Evolutionary conservation across 352 stramenopile genomes (phyloP).

Genomic region (Thraustotheca clavata): DNA sequence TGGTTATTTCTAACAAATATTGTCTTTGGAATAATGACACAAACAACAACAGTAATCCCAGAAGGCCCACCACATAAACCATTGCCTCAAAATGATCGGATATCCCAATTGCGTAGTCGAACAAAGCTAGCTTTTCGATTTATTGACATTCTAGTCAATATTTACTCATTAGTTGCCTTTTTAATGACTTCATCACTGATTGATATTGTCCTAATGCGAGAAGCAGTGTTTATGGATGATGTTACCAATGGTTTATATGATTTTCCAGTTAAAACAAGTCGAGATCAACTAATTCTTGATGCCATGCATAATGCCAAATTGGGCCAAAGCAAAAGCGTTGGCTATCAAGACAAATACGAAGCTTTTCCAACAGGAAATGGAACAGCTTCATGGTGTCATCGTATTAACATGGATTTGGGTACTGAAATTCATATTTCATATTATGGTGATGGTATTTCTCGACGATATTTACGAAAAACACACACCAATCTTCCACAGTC

Average conservation of each 20-base stretch:
- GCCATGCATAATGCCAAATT: slow-evolving; percentile 5
- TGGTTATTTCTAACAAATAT: too few species aligned
- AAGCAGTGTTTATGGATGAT: slow-evolving; percentile 21
- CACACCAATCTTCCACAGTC: not conserved
- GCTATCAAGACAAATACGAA: slow-evolving; percentile 19
- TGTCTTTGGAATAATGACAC: too few species aligned
- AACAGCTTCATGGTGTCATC: slow-evolving; percentile 13
- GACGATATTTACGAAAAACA: not conserved
- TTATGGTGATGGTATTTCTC: not conserved
- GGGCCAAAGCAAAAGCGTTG: slow-evolving; percentile 15
- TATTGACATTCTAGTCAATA: slow-evolving; percentile 15
- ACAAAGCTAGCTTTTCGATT: too few species aligned
- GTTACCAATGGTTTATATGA: slow-evolving; percentile 22
- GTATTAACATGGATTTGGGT: not conserved
- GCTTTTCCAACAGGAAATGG: slow-evolving; percentile 10
- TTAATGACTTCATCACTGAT: slow-evolving; percentile 21
- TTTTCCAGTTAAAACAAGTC: slow-evolving; percentile 3
- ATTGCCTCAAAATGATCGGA: too few species aligned
- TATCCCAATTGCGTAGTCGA: too few species aligned
- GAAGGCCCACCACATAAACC: too few species aligned
- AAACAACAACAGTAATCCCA: too few species aligned
- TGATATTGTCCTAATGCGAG: slow-evolving; percentile 4
- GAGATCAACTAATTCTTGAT: slow-evolving; percentile 17
- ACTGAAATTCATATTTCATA: not conserved
- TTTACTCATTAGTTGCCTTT: slow-evolving; percentile 22